Conservation (phyloP, 2,329 filamentous ascomycete species). For the Raffaelea deltoideospora region DNA sequence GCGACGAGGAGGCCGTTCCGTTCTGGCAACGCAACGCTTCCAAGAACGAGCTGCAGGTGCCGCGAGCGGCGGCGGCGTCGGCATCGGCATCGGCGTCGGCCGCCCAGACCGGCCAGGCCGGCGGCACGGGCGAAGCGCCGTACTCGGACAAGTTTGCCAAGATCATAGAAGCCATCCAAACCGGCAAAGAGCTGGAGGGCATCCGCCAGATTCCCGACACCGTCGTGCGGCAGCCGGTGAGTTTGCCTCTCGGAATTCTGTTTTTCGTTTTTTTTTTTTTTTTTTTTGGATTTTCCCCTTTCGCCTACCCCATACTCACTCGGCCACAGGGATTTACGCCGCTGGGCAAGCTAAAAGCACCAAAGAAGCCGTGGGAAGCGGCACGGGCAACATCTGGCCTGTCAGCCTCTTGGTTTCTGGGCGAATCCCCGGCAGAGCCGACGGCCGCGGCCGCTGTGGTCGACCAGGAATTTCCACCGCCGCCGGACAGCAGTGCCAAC, state of each 20-base stretch:
- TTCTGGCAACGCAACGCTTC: slow-evolving; percentile 35
- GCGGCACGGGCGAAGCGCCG: slow-evolving; percentile 32
- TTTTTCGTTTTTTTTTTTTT: not conserved
- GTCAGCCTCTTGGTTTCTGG: no score
- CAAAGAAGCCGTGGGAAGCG: slow-evolving; percentile 67
- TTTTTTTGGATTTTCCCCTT: not conserved
- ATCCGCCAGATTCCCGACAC: slow-evolving; percentile 78
- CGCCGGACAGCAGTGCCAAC: slow-evolving; percentile 1
- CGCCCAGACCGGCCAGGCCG: no score
- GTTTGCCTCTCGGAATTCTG: no score
- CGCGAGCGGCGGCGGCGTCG: slow-evolving; percentile 16
- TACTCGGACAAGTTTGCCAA: slow-evolving; percentile 76
- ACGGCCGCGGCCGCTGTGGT: slow-evolving; percentile 5
- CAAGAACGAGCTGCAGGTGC: slow-evolving; percentile 29
- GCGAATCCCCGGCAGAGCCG: slow-evolving; percentile 15
- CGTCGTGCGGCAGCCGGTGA: slow-evolving; percentile 55
- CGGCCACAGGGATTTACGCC: slow-evolving; percentile 28
- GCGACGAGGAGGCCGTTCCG: slow-evolving; percentile 3
- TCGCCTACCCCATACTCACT: not conserved
- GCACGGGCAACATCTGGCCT: slow-evolving; percentile 7
- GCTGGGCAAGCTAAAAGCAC: slow-evolving; percentile 29
- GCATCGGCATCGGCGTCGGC: slow-evolving; percentile 5
- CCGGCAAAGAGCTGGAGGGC: slow-evolving; percentile 69
- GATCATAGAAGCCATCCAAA: slow-evolving; percentile 72
- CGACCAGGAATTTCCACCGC: slow-evolving; percentile 19